phyloP scores from a whole-genome alignment of 306 rosid species.

The Rosa chinensis region DNA sequence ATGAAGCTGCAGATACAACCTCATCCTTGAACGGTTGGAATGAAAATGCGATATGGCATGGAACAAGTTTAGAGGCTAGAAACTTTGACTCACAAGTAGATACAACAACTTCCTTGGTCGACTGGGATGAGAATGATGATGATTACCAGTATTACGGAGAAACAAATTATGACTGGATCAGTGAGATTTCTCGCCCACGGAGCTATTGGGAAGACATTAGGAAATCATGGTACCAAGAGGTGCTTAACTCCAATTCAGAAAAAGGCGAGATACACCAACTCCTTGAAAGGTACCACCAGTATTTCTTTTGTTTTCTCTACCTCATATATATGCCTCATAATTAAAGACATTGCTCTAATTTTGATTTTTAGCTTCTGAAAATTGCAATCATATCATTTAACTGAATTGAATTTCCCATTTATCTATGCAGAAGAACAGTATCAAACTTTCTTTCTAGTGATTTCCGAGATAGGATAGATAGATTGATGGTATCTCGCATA shows the following conservation, averaged over 20 bases:
- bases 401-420: slow-evolving; percentile 16
- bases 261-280: slow-evolving; percentile 74
- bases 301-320: slow-evolving; percentile 4
- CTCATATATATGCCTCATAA: not conserved
- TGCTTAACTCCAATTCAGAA: slow-evolving; percentile 56
- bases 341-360: not conserved
- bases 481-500: slow-evolving; percentile 59
- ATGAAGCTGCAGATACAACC: not conserved
- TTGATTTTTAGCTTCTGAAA: not conserved
- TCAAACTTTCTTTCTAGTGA: slow-evolving; percentile 73
- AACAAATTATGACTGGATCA: slow-evolving; percentile 63
- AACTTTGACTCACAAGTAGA: slow-evolving; percentile 20
- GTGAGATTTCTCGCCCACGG: slow-evolving; percentile 75
- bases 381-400: slow-evolving; percentile 11
- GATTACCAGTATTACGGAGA: slow-evolving; percentile 33
- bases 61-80: slow-evolving; percentile 24
- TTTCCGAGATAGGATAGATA: slow-evolving; percentile 64
- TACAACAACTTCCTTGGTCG: slow-evolving; percentile 19
- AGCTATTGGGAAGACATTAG: slow-evolving; percentile 88
- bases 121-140: slow-evolving; percentile 41
- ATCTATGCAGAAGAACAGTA: slow-evolving; percentile 65
- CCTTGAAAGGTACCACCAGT: slow-evolving; percentile 57
- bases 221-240: slow-evolving; percentile 79
- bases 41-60: slow-evolving; percentile 13
- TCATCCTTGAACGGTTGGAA: slow-evolving; percentile 6